Percentiles rank a stretch among this genome's conserved stretches.
Evolutionary conservation across 495 filamentous ascomycete genomes (phyloP).

Genomic region (Penicillium bialowiezense): DNA sequence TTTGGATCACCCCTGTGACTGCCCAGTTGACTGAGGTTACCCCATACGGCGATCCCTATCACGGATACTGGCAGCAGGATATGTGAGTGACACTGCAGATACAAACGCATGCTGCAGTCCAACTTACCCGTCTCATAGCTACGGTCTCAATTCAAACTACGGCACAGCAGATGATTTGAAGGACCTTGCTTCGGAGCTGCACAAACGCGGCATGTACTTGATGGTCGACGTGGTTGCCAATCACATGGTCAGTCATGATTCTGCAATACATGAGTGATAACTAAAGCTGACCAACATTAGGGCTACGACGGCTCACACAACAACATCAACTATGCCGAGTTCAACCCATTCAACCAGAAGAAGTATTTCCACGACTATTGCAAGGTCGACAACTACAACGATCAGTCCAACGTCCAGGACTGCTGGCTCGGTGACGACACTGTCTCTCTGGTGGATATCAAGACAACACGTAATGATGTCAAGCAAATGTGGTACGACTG

Average conservation of each 20-base stretch:
- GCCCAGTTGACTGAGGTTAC: conserved; percentile 53
- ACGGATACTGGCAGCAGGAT: conserved; percentile 76
- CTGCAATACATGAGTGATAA: not conserved
- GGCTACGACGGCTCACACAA: conserved; percentile 55
- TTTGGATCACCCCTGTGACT: conserved; percentile 81
- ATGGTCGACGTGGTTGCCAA: conserved; percentile 83
- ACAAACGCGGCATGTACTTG: conserved; percentile 64
- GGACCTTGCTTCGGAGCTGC: conserved; percentile 55
- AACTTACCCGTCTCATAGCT: conserved; percentile 24
- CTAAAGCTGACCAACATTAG: conserved; percentile 12
- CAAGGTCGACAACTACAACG: conserved; percentile 58
- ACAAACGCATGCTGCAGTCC: not conserved
- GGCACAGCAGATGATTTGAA: conserved; percentile 65
- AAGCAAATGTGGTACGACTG: conserved; percentile 60
- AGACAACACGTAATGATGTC: conserved; percentile 58
- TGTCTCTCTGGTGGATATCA: conserved; percentile 66
- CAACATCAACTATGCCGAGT: conserved; percentile 58
- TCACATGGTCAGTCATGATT: conserved; percentile 53
- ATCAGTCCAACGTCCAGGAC: conserved; percentile 43
- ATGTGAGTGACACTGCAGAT: conserved; percentile 33
- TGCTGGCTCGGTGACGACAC: conserved; percentile 67
- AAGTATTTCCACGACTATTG: conserved; percentile 69
- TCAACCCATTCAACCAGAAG: conserved; percentile 61
- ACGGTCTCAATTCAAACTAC: conserved; percentile 61
- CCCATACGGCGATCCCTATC: conserved; percentile 57